phyloP scores from a whole-genome alignment of 2,329 filamentous ascomycete species.

The Penicillium sp. region DNA sequence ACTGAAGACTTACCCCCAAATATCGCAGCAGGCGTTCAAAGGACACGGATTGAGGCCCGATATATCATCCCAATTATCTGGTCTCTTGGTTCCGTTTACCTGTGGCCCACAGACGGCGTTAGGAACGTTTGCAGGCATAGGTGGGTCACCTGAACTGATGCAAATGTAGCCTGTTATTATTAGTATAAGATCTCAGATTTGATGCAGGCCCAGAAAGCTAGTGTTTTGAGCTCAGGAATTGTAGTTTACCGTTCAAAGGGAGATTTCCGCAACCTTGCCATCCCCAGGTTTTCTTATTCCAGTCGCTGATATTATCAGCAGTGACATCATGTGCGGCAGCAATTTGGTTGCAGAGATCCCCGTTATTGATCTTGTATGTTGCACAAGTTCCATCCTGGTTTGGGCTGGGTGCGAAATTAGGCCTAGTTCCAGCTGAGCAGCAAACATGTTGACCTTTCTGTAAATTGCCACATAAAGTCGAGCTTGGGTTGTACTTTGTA shows the following conservation, averaged over 20 bases:
- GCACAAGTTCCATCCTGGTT: too few relatives aligned
- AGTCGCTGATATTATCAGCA: conserved; percentile 2
- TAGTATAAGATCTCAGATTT: too few relatives aligned
- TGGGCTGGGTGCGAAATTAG: conserved; percentile 8
- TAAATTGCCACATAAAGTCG: conserved; percentile 35
- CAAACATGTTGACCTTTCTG: conserved; percentile 39
- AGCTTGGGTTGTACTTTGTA: conserved; percentile 41
- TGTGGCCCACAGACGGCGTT: too few relatives aligned
- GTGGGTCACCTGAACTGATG: too few relatives aligned
- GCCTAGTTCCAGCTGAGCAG: conserved; percentile 40
- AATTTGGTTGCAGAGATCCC: too few relatives aligned
- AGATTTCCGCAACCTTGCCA: conserved; percentile 7
- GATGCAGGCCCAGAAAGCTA: too few relatives aligned
- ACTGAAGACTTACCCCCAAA: conserved; percentile 31
- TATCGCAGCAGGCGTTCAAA: conserved; percentile 43
- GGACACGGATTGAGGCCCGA: conserved; percentile 46
- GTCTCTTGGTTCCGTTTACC: too few relatives aligned
- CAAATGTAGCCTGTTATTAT: too few relatives aligned
- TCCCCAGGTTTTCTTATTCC: conserved; percentile 8
- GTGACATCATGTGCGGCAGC: not conserved
- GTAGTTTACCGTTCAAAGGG: not conserved
- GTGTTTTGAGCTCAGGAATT: not conserved
- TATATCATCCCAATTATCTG: not conserved
- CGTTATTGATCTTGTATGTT: too few relatives aligned
- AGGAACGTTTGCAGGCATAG: too few relatives aligned